Evolutionary conservation across 192 early-diverging fungal genomes (phyloP).

Genomic region (Coemansia sp.): DNA sequence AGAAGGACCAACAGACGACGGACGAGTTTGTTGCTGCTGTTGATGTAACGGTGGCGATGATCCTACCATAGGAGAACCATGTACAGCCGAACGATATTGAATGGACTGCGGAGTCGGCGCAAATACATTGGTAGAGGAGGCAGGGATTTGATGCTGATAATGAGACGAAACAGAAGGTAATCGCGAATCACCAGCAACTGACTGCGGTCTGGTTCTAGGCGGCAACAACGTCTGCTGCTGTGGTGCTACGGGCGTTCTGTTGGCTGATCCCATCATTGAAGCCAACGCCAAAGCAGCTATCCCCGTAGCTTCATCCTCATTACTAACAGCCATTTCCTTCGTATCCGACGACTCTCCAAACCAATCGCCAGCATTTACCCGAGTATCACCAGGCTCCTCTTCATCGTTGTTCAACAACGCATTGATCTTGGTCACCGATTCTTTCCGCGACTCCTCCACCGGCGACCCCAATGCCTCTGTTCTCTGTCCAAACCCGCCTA

Average conservation of each 20-base stretch:
- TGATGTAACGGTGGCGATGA: constrained; percentile 6
- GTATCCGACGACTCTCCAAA: constrained; percentile 9
- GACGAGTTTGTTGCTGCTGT: constrained; percentile 23
- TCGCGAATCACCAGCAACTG: not conserved
- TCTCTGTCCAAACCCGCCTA: not conserved
- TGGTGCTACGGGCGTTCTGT: not conserved
- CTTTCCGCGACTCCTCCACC: constrained; percentile 23
- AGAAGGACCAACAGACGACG: constrained; percentile 31
- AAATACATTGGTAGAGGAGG: not conserved
- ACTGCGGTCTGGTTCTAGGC: not conserved
- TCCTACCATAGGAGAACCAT: constrained; percentile 5
- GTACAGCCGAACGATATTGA: not conserved
- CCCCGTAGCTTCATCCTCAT: constrained; percentile 44
- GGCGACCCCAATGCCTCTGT: too few species aligned
- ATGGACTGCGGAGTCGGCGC: not conserved
- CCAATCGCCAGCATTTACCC: constrained; percentile 15
- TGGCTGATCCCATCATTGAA: constrained; percentile 43
- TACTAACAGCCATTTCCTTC: not conserved
- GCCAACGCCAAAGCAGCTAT: constrained; percentile 51
- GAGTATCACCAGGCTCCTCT: too few species aligned
- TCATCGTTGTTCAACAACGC: constrained; percentile 42
- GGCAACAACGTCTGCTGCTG: constrained; percentile 12
- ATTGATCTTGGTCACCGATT: constrained; percentile 38
- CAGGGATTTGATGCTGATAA: not conserved
- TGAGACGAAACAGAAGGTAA: not conserved